Conservation (phyloP, 495 filamentous ascomycete genomes). For the Jackrogersella minutella region DNA sequence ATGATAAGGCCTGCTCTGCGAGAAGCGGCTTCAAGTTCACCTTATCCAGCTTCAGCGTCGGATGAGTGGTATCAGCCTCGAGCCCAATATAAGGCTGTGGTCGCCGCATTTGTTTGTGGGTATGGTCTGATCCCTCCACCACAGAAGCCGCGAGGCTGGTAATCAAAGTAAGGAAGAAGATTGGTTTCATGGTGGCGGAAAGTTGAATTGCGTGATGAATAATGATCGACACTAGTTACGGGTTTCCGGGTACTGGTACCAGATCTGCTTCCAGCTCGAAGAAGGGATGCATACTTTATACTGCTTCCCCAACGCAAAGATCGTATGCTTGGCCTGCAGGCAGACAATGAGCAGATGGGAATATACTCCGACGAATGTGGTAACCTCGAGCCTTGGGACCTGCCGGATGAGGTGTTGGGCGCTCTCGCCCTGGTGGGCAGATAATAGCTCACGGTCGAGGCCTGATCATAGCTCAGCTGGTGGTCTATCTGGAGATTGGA, state of each 20-base stretch:
- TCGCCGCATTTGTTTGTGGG: constrained; percentile 28
- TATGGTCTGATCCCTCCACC: constrained; percentile 12
- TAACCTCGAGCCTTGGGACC: constrained; percentile 32
- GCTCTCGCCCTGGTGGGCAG: constrained; percentile 30
- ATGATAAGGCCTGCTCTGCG: constrained; percentile 24
- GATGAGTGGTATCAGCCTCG: constrained; percentile 29
- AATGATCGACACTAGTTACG: constrained; percentile 31
- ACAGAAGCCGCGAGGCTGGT: constrained; percentile 43
- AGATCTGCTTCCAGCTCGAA: constrained; percentile 13
- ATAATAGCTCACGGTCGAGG: constrained; percentile 33
- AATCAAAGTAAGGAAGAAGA: constrained; percentile 41
- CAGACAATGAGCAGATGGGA: constrained; percentile 10
- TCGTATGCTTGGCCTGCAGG: constrained; percentile 20
- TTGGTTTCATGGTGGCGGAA: constrained; percentile 48
- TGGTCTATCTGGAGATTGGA: constrained; percentile 23
- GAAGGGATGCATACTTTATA: constrained; percentile 30
- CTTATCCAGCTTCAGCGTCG: constrained; percentile 36
- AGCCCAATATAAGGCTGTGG: constrained; percentile 24
- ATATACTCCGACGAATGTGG: constrained; percentile 19
- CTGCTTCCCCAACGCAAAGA: constrained; percentile 5
- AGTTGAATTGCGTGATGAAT: constrained; percentile 23
- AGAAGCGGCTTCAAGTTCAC: constrained; percentile 42
- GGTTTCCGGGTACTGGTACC: constrained; percentile 26
- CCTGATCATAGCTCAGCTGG: constrained; percentile 31
- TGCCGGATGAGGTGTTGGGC: constrained; percentile 37